Base-by-base conservation (phyloP, 2,329 filamentous ascomycete species). In the Immersiporthe knoxdaviesiana region DNA sequence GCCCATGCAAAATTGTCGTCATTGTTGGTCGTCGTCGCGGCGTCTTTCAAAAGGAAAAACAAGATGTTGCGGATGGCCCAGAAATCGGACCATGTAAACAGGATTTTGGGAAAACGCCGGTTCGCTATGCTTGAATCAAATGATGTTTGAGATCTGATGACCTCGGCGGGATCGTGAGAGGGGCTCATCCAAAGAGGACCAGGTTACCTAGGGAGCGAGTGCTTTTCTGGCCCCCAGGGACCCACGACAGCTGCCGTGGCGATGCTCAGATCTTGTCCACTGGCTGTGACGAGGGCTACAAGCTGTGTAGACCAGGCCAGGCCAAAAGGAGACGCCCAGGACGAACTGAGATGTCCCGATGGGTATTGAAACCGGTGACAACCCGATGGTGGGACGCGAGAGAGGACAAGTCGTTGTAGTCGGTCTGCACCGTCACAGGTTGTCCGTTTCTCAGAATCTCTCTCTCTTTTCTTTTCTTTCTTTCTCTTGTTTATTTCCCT, bases 81-180 rank as follows among this genome's bases (percentile, higher is more conserved):
- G 44, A 47, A n/a, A 47, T 47, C 44, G 44, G 10, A 47, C 7
- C 18, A 47, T 47, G 21, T n/a, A n/a, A 11, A 11, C 6, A 27
- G n/a, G n/a, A 47, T 14, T 24, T 27, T 54, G 50, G 10, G 50
- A 32, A 54, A 56, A 56, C 63, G 50, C 63, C 63, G 32, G 41
- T 41, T 58, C 50, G 63, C 63, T 58, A 65, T 65, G 63, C 50
- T 41, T 41, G 47, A 3, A 41, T 56, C 32, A 65, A 18, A 56
- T 63, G 61, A 6, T n/a, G 60, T 39, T 41, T 11, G 32, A 24
- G 56, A 59, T 59, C 52, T 56, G 52, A 30, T 58, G 54, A 14
- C 16, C 30, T 18, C 18, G 30, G 30, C 54, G 54, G 16, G 54
- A 35, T 21, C n/a, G 11, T 24, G 6, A n/a, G 47, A 21, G 50